Conservation (phyloP, 306 rosid species). For the Cucumis melo region DNA sequence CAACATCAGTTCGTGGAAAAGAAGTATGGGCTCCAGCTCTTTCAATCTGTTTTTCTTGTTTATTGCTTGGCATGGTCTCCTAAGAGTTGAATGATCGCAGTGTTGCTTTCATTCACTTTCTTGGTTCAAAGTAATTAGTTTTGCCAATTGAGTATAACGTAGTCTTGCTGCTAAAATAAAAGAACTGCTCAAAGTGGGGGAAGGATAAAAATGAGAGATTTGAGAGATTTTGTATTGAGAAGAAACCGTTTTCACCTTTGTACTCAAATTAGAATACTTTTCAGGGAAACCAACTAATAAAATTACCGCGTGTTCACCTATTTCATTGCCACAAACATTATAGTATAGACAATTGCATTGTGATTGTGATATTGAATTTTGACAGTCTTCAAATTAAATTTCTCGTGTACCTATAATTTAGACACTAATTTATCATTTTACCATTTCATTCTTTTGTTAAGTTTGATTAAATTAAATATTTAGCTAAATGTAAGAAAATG, state of each 20-base stretch:
- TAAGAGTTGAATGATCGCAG: neutral
- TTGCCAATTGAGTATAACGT: neutral
- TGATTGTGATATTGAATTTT: too few relatives aligned
- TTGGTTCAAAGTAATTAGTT: neutral
- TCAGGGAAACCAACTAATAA: neutral
- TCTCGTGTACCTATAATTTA: neutral
- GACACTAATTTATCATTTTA: neutral
- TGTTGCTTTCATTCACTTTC: neutral
- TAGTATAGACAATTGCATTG: neutral
- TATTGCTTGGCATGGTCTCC: neutral
- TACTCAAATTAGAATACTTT: neutral
- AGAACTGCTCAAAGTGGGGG: neutral
- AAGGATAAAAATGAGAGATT: too few relatives aligned
- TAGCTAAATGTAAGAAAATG: neutral
- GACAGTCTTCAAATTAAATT: too few relatives aligned
- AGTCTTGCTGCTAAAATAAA: neutral
- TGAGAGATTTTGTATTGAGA: neutral
- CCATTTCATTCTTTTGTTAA: neutral
- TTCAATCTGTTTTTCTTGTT: neutral
- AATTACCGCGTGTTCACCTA: neutral
- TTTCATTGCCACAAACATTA: neutral
- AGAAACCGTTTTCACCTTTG: neutral
- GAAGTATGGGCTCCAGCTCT: slow-evolving; percentile 28
- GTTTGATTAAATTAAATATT: neutral
- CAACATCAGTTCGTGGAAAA: slow-evolving; percentile 73